Percentiles rank a stretch among this genome's conserved stretches.
phyloP scores from a whole-genome alignment of 2,329 filamentous ascomycete genomes.

The Macrophomina phaseolina region DNA sequence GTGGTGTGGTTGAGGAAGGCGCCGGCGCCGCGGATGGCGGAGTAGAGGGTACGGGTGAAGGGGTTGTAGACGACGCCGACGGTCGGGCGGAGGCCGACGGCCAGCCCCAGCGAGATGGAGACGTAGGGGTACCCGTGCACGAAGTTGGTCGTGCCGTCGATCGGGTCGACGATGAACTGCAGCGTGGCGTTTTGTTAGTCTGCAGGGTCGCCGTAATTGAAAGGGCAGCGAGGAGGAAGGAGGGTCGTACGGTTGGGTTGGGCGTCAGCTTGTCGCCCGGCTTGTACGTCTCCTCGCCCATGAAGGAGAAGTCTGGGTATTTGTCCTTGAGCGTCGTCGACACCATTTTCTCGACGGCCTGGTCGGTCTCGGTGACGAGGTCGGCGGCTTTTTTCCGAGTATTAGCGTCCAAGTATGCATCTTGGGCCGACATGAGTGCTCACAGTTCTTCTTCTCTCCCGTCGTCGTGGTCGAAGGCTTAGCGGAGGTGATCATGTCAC shows the following conservation, averaged over 20 bases:
- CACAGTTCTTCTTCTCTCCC: slow-evolving; percentile 57
- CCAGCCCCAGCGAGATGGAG: slow-evolving; percentile 77
- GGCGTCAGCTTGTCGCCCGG: slow-evolving; percentile 67
- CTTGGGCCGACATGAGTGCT: not conserved
- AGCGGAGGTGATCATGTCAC: slow-evolving; percentile 53
- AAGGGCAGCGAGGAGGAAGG: not conserved
- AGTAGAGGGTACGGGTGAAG: slow-evolving; percentile 72
- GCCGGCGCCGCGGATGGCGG: slow-evolving; percentile 70
- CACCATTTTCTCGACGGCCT: slow-evolving; percentile 64
- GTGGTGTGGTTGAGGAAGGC: slow-evolving; percentile 56
- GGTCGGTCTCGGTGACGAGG: slow-evolving; percentile 68
- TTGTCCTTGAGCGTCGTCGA: slow-evolving; percentile 55
- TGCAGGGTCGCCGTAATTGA: too few relatives aligned
- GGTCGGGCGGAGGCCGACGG: slow-evolving; percentile 62
- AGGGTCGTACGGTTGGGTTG: not conserved
- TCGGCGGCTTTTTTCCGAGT: slow-evolving; percentile 55
- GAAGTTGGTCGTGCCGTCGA: slow-evolving; percentile 84
- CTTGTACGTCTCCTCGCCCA: slow-evolving; percentile 78
- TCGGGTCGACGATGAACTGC: slow-evolving; percentile 72
- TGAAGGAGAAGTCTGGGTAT: slow-evolving; percentile 59
- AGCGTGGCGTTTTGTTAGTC: not conserved
- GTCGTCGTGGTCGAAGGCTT: slow-evolving; percentile 48
- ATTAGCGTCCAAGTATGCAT: not conserved
- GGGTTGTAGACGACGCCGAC: slow-evolving; percentile 84
- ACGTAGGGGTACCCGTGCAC: slow-evolving; percentile 77